Base-by-base conservation (phyloP, 1,139 yeast species). In the Pneumocystis oryctolagi region DNA sequence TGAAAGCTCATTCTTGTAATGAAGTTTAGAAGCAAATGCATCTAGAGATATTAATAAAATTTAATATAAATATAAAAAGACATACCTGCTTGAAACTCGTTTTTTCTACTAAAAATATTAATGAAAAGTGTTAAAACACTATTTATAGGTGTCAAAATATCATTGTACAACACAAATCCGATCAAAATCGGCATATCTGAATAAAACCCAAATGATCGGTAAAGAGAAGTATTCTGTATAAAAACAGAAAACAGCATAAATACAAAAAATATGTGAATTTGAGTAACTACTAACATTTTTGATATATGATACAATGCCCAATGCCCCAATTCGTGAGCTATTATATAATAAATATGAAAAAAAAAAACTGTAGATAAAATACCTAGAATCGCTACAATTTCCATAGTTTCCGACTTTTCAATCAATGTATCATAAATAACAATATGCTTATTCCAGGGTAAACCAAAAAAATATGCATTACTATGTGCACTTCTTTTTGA, bases 391-490 rank as follows among this genome's bases (percentile, higher is more conserved):
- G 98, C 97, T 63, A 90, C 89, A 39, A 90, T 87, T 74, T 92
- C 96, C 61, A 81, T 81, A 40, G 83, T 81, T 40, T 89, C 77
- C 39, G 90, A 84, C 64, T 87, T 86, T 66, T 87, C 84, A 68
- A 92, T 84, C 75, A 92, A 80, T 8, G 97, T 92, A 71, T 92
- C 98, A 73, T 79, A 92, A 63, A 92, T 80, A 61, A 92, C 97
- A 75, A 92, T 92, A 74, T 90, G 92, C 75, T 92, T 92, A 64
- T 89, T 84, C 94, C 97, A 90, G 59, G 98, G 98, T 70, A 92
- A 79, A 5, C 98, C 98, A 68, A 87, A 83, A 73, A 92, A 92
- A 74, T 88, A 92, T 59, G 98, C 98, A 72, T 92, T 92, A 5
- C 97, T 90, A 75, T 92, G 98, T 16, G 95, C 83, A 1, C 96